Percentiles rank a stretch among this genome's conserved stretches.
Conservation (phyloP, 2,329 filamentous ascomycete species). For the Curvularia sp. region DNA sequence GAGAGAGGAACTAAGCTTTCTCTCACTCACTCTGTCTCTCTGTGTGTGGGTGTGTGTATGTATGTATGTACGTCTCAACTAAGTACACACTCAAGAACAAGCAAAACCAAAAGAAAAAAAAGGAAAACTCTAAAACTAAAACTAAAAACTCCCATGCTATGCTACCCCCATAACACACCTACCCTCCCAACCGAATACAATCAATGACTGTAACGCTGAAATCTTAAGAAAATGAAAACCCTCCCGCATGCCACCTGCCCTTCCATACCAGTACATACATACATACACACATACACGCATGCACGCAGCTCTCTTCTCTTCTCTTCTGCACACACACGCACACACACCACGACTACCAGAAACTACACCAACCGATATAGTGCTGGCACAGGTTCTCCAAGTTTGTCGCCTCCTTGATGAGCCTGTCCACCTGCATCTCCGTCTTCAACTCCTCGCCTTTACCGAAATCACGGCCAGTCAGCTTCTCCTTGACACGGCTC, state of each 20-base stretch:
- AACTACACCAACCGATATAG: slow-evolving; percentile 99
- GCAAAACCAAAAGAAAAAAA: background rate
- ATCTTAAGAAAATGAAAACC: background rate
- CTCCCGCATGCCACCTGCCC: background rate
- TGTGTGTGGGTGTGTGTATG: no score
- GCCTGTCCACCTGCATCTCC: slow-evolving; percentile 87
- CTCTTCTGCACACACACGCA: background rate
- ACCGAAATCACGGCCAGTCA: slow-evolving; percentile 93
- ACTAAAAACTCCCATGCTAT: slow-evolving; percentile 8
- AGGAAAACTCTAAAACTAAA: no score
- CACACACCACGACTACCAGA: slow-evolving; percentile 70
- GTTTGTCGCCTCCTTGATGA: slow-evolving; percentile 94
- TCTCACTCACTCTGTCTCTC: no score
- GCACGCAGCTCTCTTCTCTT: background rate
- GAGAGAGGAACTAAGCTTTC: no score
- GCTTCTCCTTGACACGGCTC: slow-evolving; percentile 89
- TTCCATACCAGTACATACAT: background rate
- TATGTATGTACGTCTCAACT: no score
- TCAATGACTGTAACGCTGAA: background rate
- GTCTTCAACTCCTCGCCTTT: slow-evolving; percentile 78
- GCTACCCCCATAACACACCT: background rate
- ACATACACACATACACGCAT: background rate
- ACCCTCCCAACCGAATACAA: background rate
- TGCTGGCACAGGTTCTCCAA: slow-evolving; percentile 98
- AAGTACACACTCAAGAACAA: background rate